phyloP scores from a whole-genome alignment of 257 asterid genomes.

The Henckelia pumila region DNA sequence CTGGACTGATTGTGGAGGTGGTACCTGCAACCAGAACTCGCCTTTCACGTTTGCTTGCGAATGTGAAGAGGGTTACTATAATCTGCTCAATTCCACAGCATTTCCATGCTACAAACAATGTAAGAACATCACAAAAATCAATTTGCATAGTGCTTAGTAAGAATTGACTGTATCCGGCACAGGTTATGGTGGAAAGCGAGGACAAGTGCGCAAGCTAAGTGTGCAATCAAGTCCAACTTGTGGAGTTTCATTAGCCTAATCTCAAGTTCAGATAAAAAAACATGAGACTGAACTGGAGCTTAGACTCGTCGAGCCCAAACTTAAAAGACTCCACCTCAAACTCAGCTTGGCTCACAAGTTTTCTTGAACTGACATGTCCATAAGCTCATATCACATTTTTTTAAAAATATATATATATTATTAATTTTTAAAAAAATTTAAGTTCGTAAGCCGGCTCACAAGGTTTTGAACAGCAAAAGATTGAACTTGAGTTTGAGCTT shows the following conservation, averaged over 20 bases:
- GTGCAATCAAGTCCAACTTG: neutral
- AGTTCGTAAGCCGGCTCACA: no score
- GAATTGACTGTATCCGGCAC: neutral
- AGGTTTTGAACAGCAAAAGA: no score
- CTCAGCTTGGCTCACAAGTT: neutral
- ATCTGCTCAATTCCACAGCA: constrained; percentile 52
- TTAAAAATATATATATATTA: no score
- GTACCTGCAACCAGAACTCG: constrained; percentile 55
- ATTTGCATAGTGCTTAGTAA: neutral
- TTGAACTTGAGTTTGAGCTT: no score
- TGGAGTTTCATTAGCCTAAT: neutral
- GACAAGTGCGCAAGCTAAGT: neutral
- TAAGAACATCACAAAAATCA: constrained; percentile 27
- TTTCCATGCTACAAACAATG: constrained; percentile 67
- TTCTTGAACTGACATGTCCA: no score
- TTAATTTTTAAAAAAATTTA: no score
- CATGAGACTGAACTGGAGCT: neutral
- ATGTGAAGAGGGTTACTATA: constrained; percentile 55
- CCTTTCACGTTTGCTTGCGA: constrained; percentile 38
- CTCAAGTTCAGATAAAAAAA: neutral
- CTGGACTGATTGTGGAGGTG: constrained; percentile 69
- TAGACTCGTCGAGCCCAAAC: neutral
- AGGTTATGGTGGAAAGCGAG: neutral
- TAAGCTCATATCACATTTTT: no score
- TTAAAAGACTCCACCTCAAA: neutral